These are phyloP conservation scores for Aquilaria agallochum DNA, from an alignment of 441 rosid genomes.

Conservation along the genomic window DNA sequence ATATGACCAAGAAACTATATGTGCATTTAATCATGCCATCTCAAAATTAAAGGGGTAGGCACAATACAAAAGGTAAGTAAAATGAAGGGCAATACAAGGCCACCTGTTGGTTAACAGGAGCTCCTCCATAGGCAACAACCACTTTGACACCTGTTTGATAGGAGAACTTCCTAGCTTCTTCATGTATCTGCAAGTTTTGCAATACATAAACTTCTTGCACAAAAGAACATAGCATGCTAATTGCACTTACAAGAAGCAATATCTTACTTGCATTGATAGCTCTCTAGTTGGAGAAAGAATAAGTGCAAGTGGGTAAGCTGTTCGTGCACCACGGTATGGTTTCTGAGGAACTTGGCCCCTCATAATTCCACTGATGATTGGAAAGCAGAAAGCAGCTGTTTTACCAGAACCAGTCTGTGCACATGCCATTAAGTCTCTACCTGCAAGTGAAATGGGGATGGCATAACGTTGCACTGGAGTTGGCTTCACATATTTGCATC, in stretches of 20 bases:
- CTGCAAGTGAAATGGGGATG: conserved; percentile 27
- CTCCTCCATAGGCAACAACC: conserved; percentile 43
- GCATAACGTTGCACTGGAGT: conserved; percentile 35
- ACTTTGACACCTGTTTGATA: conserved; percentile 38
- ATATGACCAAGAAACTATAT: too few species aligned
- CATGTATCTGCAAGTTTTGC: conserved; percentile 27
- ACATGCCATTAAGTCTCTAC: conserved; percentile 37
- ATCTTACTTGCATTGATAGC: conserved; percentile 30
- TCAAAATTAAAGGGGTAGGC: too few species aligned
- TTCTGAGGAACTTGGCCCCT: conserved; percentile 27
- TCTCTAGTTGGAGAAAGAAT: conserved; percentile 37
- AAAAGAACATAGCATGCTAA: conserved; percentile 6
- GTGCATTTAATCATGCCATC: too few species aligned
- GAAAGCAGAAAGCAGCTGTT: conserved; percentile 37
- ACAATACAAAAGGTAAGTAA: too few species aligned
- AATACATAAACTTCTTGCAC: conserved; percentile 7
- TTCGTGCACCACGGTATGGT: conserved; percentile 25
- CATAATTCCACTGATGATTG: conserved; percentile 35
- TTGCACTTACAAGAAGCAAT: neutral
- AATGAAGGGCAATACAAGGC: too few species aligned
- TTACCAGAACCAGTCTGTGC: conserved; percentile 35
- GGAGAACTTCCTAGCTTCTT: conserved; percentile 35
- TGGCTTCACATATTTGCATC: conserved; percentile 36
- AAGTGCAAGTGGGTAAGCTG: conserved; percentile 33
- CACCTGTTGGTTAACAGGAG: conserved; percentile 36